phyloP scores from a whole-genome alignment of 164 flowering plant genomes.

The Macadamia integrifolia region DNA sequence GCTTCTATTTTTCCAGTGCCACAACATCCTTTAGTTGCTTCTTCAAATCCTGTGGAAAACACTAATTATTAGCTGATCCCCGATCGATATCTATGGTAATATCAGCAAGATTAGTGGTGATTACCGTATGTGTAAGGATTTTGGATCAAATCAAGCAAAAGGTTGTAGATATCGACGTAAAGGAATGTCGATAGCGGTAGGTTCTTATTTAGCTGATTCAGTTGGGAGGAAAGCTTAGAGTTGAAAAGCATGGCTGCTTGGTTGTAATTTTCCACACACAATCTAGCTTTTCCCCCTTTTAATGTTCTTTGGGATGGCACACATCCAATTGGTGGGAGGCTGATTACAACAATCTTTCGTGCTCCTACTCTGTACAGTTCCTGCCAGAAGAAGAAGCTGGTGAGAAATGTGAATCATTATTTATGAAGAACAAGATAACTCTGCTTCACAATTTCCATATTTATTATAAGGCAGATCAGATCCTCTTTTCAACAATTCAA shows the following conservation, averaged over 20 bases:
- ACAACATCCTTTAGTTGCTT: slow-evolving; percentile 2
- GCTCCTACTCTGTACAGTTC: slow-evolving; percentile 46
- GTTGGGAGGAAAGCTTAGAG: slow-evolving; percentile 27
- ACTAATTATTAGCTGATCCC: too few relatives aligned
- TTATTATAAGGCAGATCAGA: too few relatives aligned
- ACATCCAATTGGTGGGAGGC: slow-evolving; percentile 15
- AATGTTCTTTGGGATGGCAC: slow-evolving; percentile 38
- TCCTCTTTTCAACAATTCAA: too few relatives aligned
- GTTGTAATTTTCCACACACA: slow-evolving; percentile 26
- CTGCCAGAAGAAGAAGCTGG: slow-evolving; percentile 14
- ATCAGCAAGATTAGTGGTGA: not conserved
- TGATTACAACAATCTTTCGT: slow-evolving; percentile 31
- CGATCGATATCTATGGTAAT: too few relatives aligned
- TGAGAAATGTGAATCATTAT: too few relatives aligned
- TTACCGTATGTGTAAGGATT: not conserved
- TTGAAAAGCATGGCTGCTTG: slow-evolving; percentile 35
- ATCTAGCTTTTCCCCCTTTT: slow-evolving; percentile 31
- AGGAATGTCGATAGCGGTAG: slow-evolving; percentile 24
- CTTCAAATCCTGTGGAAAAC: slow-evolving; percentile 30
- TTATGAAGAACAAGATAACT: too few relatives aligned
- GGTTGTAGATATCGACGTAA: slow-evolving; percentile 35
- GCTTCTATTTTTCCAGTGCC: slow-evolving; percentile 26
- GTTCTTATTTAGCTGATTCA: slow-evolving; percentile 14
- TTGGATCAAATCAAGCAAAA: slow-evolving; percentile 28
- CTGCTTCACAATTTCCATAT: too few relatives aligned